Evolutionary conservation across 345 rosid species (phyloP), one percentile per base, ranked within the genome.

Genomic region (Erucastrum elatum): DNA sequence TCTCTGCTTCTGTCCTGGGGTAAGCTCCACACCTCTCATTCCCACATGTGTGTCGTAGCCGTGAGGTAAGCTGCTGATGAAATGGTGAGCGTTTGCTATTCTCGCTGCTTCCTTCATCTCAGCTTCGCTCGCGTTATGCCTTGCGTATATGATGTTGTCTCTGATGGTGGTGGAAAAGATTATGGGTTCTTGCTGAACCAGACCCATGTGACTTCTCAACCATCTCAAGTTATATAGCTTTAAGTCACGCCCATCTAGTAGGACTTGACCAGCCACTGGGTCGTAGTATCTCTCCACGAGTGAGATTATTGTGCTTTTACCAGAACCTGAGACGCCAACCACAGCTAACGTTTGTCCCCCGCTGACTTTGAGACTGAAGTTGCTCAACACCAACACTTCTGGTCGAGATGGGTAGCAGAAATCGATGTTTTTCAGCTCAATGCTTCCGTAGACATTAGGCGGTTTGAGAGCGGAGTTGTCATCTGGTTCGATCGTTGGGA

Each of bases 81-180:
- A 95, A 86, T 93, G 99, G 82, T 95, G 99, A 61, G 99, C 99
- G 71, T 95, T 95, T 65, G 99, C 99, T 74, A 96, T 93, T 84
- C 99, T 87, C 29, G 99, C 99, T 77, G 99, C 99, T 83, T 96
- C 99, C 83, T 96, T 93, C 80, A 96, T 83, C 89, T 96, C 99
- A 4, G 98, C 94, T 84, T 93, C 99, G 51, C 97, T 91, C 8
- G 99, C 98, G 73, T 91, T 96, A 73, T 91, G 99, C 85, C 97
- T 90, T 62, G 99, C 99, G 60, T 96, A 96, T 61, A 93, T 96
- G 31, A 96, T 96, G 79, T 96, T 96, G 68, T 96, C 99, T 81
- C 90, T 83, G 82, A 96, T 89, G 0, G 99, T 91, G 9, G 99
- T 93, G 55, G 99, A 93, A 80, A 96, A 96, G 71, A 96, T 96